These are phyloP conservation scores for Escovopsis sp. DNA, from an alignment of 2,329 filamentous ascomycete species.

Conservation along the genomic window DNA sequence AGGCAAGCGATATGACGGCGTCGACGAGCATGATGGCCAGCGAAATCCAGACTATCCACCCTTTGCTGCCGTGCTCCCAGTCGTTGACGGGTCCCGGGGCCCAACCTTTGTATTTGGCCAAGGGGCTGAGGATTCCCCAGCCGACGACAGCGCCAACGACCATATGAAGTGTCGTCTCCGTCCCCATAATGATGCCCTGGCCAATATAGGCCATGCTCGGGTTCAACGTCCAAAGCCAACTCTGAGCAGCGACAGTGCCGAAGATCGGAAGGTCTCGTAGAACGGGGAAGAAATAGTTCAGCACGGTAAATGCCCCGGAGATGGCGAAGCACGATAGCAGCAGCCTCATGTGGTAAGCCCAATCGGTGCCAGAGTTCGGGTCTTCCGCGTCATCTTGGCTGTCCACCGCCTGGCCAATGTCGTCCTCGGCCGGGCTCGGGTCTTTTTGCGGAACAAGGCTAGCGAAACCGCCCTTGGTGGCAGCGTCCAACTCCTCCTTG, in stretches of 20 bases:
- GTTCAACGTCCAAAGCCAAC: conserved; percentile 93
- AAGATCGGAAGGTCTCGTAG: conserved; percentile 80
- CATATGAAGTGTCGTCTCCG: conserved; percentile 92
- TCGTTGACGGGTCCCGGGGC: conserved; percentile 74
- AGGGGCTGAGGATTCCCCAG: conserved; percentile 79
- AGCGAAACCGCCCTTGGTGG: conserved; percentile 26
- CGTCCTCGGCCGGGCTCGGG: conserved; percentile 6
- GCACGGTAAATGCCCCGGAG: conserved; percentile 57
- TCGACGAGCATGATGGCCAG: conserved; percentile 95
- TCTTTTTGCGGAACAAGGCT: conserved; percentile 24
- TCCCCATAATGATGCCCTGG: conserved; percentile 97
- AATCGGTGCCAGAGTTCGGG: conserved; percentile 18
- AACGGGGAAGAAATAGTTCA: conserved; percentile 80
- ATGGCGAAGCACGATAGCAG: conserved; percentile 41
- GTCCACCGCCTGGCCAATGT: conserved; percentile 8
- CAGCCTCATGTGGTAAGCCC: conserved; percentile 36
- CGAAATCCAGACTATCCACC: conserved; percentile 97
- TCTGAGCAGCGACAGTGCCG: conserved; percentile 54
- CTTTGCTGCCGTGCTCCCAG: conserved; percentile 89
- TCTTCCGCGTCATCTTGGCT: conserved; percentile 18
- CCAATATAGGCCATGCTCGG: conserved; percentile 95
- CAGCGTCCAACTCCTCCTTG: conserved; percentile 19
- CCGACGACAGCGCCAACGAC: conserved; percentile 75
- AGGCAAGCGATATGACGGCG: conserved; percentile 73
- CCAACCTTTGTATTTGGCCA: conserved; percentile 79